Evolutionary conservation across 2,329 filamentous ascomycete species (phyloP).

Genomic region (Exserohilum rostratum): DNA sequence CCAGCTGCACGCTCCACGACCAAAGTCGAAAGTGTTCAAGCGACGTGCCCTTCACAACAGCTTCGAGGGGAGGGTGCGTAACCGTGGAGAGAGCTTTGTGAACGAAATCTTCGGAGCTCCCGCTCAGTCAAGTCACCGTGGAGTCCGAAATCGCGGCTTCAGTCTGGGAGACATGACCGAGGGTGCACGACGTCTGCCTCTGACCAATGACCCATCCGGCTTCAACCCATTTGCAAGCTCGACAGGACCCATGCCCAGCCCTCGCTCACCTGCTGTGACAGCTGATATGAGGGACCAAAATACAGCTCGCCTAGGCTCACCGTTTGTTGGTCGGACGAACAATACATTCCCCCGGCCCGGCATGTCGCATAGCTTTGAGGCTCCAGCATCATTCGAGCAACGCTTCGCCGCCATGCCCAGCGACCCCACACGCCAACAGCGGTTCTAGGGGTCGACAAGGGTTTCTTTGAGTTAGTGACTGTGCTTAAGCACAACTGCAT

Average conservation of each 20-base stretch:
- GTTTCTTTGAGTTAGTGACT: slow-evolving; percentile 29
- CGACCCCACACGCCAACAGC: slow-evolving; percentile 30
- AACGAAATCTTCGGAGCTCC: slow-evolving; percentile 55
- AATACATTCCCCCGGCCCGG: slow-evolving; percentile 57
- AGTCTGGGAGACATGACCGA: slow-evolving; percentile 63
- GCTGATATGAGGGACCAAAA: slow-evolving; percentile 42
- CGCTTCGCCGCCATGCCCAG: slow-evolving; percentile 42
- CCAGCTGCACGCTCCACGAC: slow-evolving; percentile 59
- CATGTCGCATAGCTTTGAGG: slow-evolving; percentile 46
- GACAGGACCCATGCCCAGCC: slow-evolving; percentile 33
- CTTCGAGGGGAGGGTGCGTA: slow-evolving; percentile 55
- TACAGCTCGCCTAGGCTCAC: slow-evolving; percentile 55
- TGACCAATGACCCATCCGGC: slow-evolving; percentile 56
- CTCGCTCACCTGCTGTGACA: slow-evolving; percentile 25
- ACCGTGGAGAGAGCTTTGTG: slow-evolving; percentile 49
- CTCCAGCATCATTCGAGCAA: slow-evolving; percentile 48
- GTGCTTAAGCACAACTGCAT: slow-evolving; percentile 37
- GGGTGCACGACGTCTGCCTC: slow-evolving; percentile 57
- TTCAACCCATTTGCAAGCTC: slow-evolving; percentile 39
- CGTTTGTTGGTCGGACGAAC: slow-evolving; percentile 51
- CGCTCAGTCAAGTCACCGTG: slow-evolving; percentile 59
- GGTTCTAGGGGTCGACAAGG: slow-evolving; percentile 27
- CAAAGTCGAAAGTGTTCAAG: slow-evolving; percentile 61
- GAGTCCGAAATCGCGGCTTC: slow-evolving; percentile 66
- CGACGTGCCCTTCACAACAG: slow-evolving; percentile 63